phyloP scores from a whole-genome alignment of 139 green algal genomes.

The Gonium pectorale region DNA sequence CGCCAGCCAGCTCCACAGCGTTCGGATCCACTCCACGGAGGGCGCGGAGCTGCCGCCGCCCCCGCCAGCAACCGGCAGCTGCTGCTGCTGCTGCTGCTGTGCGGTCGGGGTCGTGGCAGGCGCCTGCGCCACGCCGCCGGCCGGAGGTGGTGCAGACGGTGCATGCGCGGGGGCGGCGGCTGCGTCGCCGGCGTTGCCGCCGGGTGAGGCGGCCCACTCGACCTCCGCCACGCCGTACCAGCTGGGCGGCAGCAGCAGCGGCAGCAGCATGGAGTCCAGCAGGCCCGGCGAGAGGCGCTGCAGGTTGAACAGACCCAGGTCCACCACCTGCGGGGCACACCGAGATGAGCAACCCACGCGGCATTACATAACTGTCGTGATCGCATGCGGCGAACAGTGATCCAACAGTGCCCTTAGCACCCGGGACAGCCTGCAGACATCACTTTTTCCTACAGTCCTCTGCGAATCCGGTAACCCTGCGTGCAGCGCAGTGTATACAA shows the following conservation, averaged over 20 bases:
- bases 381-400: too few relatives aligned
- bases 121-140: too few relatives aligned
- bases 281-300: conserved; percentile 36
- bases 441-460: too few relatives aligned
- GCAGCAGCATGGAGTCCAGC: conserved; percentile 60
- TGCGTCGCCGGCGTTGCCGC: background rate
- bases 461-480: too few relatives aligned
- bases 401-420: too few relatives aligned
- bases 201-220: conserved; percentile 1
- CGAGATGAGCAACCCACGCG: too few relatives aligned
- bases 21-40: conserved; percentile 46
- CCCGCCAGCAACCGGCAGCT: background rate
- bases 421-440: too few relatives aligned
- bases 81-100: background rate
- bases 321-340: background rate
- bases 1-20: conserved; percentile 60
- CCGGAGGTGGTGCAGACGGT: background rate
- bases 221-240: conserved; percentile 62
- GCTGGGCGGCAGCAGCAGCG: conserved; percentile 58
- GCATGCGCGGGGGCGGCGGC: background rate
- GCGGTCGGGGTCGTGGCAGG: too few relatives aligned
- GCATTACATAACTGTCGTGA: too few relatives aligned
- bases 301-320: conserved; percentile 48
- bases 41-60: background rate
- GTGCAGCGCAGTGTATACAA: too few relatives aligned